A percentile compares a stretch with the other conserved stretches of the same genome.
phyloP scores from a whole-genome alignment of 208 protist species.

The Spongospora subterranea region DNA sequence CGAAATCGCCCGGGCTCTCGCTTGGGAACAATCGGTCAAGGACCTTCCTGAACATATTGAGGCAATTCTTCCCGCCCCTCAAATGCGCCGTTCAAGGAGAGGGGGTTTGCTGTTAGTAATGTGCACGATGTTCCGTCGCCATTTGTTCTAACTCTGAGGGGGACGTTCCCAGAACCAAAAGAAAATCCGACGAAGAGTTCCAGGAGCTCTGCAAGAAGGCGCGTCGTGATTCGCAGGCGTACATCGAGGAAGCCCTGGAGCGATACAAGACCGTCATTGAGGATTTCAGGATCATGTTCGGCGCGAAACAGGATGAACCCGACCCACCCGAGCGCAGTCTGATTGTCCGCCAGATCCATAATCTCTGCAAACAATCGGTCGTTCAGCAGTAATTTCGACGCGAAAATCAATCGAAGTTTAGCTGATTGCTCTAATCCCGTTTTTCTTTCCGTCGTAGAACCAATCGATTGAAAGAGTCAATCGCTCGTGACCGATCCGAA shows the following conservation, averaged over 20 bases:
- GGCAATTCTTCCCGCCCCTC: neutral
- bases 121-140: no score
- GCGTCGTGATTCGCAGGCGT: neutral
- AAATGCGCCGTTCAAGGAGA: neutral
- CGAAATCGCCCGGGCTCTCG: slow-evolving; percentile 4
- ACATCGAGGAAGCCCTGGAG: neutral
- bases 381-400: no score
- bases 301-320: neutral
- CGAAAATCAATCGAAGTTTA: no score
- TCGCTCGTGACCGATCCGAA: neutral
- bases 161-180: no score
- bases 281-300: neutral
- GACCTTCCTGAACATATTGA: slow-evolving; percentile 27
- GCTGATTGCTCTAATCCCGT: neutral
- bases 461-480: neutral
- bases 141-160: no score
- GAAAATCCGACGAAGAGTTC: neutral
- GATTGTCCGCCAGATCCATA: neutral
- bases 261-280: neutral
- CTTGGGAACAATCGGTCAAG: slow-evolving; percentile 51
- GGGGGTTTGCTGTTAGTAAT: no score
- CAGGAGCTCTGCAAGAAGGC: neutral
- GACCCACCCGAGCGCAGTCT: neutral
- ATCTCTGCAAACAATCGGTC: neutral
- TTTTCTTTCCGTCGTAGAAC: neutral